Base-by-base conservation (phyloP, 345 rosid species). In the Citrus unshiu region DNA sequence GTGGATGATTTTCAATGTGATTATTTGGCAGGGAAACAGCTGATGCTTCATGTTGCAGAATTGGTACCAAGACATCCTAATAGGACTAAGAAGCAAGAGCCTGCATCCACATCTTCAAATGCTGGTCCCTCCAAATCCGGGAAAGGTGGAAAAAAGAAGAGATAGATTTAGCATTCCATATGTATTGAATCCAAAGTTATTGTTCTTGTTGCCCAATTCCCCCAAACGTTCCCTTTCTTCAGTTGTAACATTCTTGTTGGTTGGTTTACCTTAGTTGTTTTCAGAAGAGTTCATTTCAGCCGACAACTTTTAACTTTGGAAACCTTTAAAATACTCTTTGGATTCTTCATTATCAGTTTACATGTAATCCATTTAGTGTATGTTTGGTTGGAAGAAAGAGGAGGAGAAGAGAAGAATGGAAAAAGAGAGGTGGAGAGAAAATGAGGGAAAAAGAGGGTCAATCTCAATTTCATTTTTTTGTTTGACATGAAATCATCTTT, bases 31-130 rank as follows among this genome's bases (percentile, higher is more conserved):
- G 98, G 95, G 76, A 93, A 96, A 83, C 90, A 90, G 84, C 81
- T 93, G 79, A 93, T 96, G 99, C 86, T 93, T 82, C 92, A 87
- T 77, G 89, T 94, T 43, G 94, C 98, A 32, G 97, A 94, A 81
- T 77, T 96, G 90, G 95, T 94, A 69, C 97, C 95, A 1, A 88
- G 92, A 78, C 98, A 94, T 83, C 93, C 95, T 0, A 97, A 94
- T 74, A 88, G 98, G 85, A 84, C 86, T 39, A 94, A 93, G 90
- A 92, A 94, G 83, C 94, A 87, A 78, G 98, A 95, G 84, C 70
- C 92, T 49, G 85, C 91, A 14, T 86, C 97, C 32, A 72, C 94
- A 12, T 83, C 92, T 16, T 82, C 90, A 75, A 74, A 80, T 32
- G 58, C 90, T 9, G 90, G 90, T 43, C 34, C 93, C 66, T 87